phyloP scores from a whole-genome alignment of 176 grass and related monocot species.

The Dactylis glomerata region DNA sequence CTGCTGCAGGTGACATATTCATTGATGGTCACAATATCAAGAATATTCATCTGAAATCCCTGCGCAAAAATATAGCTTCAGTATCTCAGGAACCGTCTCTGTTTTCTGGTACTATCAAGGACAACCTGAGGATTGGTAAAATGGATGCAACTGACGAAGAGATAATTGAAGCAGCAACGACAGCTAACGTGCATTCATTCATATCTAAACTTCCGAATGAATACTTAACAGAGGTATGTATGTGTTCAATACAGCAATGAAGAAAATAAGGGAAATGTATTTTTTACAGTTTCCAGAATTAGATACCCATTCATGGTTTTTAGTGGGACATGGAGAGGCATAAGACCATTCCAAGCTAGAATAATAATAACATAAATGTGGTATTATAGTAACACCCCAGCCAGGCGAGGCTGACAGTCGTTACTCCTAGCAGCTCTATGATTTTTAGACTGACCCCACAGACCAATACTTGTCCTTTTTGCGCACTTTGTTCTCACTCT shows the following conservation, averaged over 20 bases:
- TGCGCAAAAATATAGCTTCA: conserved; percentile 41
- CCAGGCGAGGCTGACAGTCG: too few species aligned
- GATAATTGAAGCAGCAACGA: conserved; percentile 34
- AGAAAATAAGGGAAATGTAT: neutral
- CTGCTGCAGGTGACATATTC: conserved; percentile 40
- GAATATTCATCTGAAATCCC: conserved; percentile 44
- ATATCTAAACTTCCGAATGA: conserved; percentile 45
- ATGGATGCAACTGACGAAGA: conserved; percentile 47
- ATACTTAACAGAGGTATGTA: conserved; percentile 47
- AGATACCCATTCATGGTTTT: neutral
- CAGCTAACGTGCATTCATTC: conserved; percentile 51
- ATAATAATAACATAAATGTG: neutral
- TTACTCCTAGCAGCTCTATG: too few species aligned
- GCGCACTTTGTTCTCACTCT: too few species aligned
- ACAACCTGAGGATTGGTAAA: conserved; percentile 54
- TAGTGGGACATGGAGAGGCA: neutral
- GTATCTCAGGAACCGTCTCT: conserved; percentile 50
- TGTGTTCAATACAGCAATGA: conserved; percentile 3
- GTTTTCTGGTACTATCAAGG: conserved; percentile 51
- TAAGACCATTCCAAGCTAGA: neutral
- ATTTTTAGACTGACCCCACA: too few species aligned
- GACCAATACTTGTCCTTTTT: too few species aligned
- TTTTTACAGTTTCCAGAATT: neutral
- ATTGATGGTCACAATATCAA: conserved; percentile 41
- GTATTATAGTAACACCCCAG: too few species aligned